Evolutionary conservation across 139 green algal genomes (phyloP).

Genomic region (Zygnema circumcarinatum): DNA sequence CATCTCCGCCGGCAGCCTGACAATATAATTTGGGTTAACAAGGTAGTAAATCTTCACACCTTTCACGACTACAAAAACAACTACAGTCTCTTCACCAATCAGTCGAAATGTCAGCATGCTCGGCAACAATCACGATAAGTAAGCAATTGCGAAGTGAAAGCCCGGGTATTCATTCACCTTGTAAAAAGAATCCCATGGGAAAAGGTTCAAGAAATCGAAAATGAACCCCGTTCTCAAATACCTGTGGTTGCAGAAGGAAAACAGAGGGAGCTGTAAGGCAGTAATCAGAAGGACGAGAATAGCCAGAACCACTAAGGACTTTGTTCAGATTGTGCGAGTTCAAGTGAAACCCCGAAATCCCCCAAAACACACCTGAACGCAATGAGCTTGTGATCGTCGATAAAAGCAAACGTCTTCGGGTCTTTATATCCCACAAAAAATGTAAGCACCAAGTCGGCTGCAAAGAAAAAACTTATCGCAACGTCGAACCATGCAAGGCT

Average conservation of each 20-base stretch:
- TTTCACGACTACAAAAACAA: too few species aligned
- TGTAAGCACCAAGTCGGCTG: conserved; percentile 27
- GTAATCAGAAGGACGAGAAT: not conserved
- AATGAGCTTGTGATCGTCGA: conserved; percentile 36
- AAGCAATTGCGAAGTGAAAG: too few species aligned
- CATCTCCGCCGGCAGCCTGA: not conserved
- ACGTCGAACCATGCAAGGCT: conserved; percentile 34
- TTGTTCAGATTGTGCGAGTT: too few species aligned
- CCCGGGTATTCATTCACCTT: too few species aligned
- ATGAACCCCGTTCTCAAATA: conserved; percentile 24
- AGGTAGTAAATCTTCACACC: too few species aligned
- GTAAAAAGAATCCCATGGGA: conserved; percentile 37
- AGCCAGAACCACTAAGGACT: not conserved
- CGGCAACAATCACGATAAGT: too few species aligned
- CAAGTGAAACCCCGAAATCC: too few species aligned
- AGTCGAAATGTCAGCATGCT: too few species aligned
- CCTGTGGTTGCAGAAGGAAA: not conserved
- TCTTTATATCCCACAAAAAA: conserved; percentile 50
- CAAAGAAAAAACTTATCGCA: conserved; percentile 46
- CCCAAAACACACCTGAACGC: conserved; percentile 29
- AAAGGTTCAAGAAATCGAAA: conserved; percentile 28
- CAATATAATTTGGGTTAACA: too few species aligned
- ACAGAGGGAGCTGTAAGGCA: not conserved
- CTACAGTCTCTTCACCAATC: too few species aligned
- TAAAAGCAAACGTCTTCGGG: conserved; percentile 24